Percentiles rank a stretch among this genome's conserved stretches.
Evolutionary conservation across 805 yeast species (phyloP).

Genomic region (Candida sonorensis): DNA sequence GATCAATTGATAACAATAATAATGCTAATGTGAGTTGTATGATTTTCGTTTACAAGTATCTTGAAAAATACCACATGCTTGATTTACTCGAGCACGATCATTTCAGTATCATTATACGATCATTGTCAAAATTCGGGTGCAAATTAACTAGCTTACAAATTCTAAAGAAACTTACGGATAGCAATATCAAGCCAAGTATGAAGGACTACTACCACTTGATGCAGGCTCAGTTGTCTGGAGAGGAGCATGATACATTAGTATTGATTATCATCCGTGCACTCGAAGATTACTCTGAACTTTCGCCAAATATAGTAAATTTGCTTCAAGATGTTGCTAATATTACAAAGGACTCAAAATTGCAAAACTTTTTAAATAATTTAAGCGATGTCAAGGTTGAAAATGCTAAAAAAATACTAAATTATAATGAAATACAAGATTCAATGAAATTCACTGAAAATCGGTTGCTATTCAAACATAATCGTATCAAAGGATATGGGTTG

Average conservation of each 20-base stretch:
- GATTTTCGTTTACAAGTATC: conserved; percentile 8
- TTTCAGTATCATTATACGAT: conserved; percentile 14
- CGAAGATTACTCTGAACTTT: conserved; percentile 4
- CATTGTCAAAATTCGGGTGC: conserved; percentile 9
- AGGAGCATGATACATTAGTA: conserved; percentile 19
- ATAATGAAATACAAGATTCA: too few species aligned
- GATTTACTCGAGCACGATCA: conserved; percentile 7
- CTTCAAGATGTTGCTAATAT: conserved; percentile 4
- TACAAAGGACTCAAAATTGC: conserved; percentile 11
- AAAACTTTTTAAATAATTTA: conserved; percentile 4
- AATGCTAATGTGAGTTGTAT: conserved; percentile 9
- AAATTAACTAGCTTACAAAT: conserved; percentile 16
- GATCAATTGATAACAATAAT: conserved; percentile 13
- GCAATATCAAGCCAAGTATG: conserved; percentile 5
- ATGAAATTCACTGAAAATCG: too few species aligned
- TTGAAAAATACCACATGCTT: conserved; percentile 1
- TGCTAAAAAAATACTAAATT: conserved; percentile 8
- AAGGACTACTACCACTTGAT: conserved; percentile 13
- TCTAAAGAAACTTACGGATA: conserved; percentile 4
- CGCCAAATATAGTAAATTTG: conserved; percentile 1
- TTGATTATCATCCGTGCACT: conserved; percentile 9
- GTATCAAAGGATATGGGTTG: too few species aligned
- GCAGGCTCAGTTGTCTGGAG: conserved; percentile 18
- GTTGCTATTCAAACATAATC: too few species aligned
- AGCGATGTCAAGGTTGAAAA: background rate